These are phyloP conservation scores for Monosporozyma solicola DNA, from an alignment of 805 yeast genomes.

Conservation along the genomic window DNA sequence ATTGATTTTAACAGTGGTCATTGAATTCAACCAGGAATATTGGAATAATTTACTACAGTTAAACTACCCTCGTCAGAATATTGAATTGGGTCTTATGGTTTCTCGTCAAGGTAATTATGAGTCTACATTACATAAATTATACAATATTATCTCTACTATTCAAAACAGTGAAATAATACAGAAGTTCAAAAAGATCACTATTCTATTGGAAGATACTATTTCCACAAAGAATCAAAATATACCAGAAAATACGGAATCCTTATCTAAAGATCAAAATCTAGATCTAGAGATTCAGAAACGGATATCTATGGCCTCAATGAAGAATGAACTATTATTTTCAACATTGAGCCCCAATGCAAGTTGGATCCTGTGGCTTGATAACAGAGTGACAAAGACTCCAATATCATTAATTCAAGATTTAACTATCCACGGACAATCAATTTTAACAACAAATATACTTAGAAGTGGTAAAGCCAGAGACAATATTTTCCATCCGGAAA, in stretches of 20 bases:
- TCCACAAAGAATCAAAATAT: neutral
- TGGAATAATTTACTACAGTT: constrained; percentile 71
- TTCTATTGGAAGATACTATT: constrained; percentile 76
- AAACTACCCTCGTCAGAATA: constrained; percentile 66
- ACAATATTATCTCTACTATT: constrained; percentile 55
- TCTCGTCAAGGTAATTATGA: constrained; percentile 78
- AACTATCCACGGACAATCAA: constrained; percentile 70
- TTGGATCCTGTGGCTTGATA: constrained; percentile 94
- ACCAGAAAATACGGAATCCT: neutral
- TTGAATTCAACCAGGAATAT: constrained; percentile 68
- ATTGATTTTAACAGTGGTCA: constrained; percentile 76
- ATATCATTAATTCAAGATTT: constrained; percentile 74
- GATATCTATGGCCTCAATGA: constrained; percentile 85
- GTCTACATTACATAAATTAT: constrained; percentile 47
- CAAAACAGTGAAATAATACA: constrained; percentile 50
- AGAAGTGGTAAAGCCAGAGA: constrained; percentile 47
- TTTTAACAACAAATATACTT: constrained; percentile 80
- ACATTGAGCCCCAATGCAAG: constrained; percentile 75
- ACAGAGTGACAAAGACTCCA: constrained; percentile 83
- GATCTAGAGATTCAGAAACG: constrained; percentile 45
- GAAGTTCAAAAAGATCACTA: constrained; percentile 70
- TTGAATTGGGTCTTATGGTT: constrained; percentile 80
- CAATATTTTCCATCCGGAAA: constrained; percentile 60
- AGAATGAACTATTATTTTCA: constrained; percentile 79
- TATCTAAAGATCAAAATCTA: constrained; percentile 21